phyloP scores from a whole-genome alignment of 1,139 yeast species.

The Eremothecium gossypii region DNA sequence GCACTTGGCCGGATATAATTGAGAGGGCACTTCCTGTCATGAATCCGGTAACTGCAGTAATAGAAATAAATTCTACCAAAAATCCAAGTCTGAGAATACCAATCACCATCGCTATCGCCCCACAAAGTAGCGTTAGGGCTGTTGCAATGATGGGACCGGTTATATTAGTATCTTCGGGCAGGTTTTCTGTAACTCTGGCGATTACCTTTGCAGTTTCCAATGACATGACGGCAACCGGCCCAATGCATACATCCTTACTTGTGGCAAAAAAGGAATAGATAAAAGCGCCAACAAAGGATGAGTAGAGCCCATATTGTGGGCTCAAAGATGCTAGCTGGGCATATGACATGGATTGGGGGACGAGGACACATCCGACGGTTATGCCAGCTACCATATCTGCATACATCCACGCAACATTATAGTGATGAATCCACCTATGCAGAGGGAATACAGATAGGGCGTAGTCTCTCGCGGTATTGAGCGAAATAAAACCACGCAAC shows the following conservation, averaged over 20 bases:
- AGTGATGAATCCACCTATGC: constrained; percentile 70
- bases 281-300: constrained; percentile 87
- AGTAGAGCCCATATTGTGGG: constrained; percentile 81
- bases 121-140: constrained; percentile 69
- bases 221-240: constrained; percentile 97
- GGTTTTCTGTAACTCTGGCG: constrained; percentile 47
- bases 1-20: constrained; percentile 78
- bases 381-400: constrained; percentile 87
- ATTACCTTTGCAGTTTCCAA: constrained; percentile 74
- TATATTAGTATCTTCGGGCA: constrained; percentile 31
- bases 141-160: constrained; percentile 69
- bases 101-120: constrained; percentile 71
- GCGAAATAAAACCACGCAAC: constrained; percentile 7
- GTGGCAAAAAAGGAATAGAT: constrained; percentile 88
- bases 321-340: constrained; percentile 78
- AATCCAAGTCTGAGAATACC: constrained; percentile 83
- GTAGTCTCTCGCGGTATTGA: background rate
- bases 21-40: constrained; percentile 91
- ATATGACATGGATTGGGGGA: constrained; percentile 94
- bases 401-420: constrained; percentile 68
- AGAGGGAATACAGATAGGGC: constrained; percentile 62
- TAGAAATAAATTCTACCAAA: constrained; percentile 77
- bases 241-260: constrained; percentile 89
- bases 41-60: constrained; percentile 91
- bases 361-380: constrained; percentile 86